Evolutionary conservation across 345 rosid genomes (phyloP).

Genomic region (Bruguiera gymnorhiza): DNA sequence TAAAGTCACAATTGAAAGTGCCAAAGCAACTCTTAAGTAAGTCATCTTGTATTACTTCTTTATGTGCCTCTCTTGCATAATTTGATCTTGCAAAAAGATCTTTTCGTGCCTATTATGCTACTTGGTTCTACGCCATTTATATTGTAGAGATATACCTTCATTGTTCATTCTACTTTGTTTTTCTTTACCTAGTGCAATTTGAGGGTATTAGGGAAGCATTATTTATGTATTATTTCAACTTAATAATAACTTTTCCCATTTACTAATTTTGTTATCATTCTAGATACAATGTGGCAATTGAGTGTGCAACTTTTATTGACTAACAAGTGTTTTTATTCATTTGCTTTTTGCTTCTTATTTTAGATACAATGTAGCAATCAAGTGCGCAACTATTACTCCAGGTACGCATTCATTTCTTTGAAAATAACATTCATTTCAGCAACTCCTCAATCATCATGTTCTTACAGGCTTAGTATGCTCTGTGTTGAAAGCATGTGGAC

Average conservation of each 20-base stretch:
- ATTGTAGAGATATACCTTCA: too few species aligned
- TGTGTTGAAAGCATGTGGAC: background rate
- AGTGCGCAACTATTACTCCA: conserved; percentile 98
- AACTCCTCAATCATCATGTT: background rate
- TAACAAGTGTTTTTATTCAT: background rate
- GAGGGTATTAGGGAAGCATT: background rate
- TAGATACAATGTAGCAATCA: conserved; percentile 96
- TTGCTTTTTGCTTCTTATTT: background rate
- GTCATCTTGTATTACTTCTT: background rate
- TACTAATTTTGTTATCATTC: too few species aligned
- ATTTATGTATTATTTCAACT: too few species aligned
- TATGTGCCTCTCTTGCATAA: background rate
- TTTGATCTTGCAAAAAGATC: background rate
- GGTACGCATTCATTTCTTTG: conserved; percentile 37
- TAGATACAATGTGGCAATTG: conserved; percentile 22
- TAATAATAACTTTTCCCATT: too few species aligned
- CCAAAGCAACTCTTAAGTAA: conserved; percentile 73
- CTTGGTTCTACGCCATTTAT: too few species aligned
- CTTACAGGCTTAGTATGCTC: background rate
- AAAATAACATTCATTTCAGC: background rate
- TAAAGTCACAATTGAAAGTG: conserved; percentile 59
- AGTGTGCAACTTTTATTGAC: conserved; percentile 9
- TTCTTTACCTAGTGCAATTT: background rate
- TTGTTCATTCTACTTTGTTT: background rate
- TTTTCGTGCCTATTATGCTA: background rate